These are phyloP conservation scores for Colletotrichum kahawae DNA, from an alignment of 2,329 filamentous ascomycete genomes.

Conservation along the genomic window DNA sequence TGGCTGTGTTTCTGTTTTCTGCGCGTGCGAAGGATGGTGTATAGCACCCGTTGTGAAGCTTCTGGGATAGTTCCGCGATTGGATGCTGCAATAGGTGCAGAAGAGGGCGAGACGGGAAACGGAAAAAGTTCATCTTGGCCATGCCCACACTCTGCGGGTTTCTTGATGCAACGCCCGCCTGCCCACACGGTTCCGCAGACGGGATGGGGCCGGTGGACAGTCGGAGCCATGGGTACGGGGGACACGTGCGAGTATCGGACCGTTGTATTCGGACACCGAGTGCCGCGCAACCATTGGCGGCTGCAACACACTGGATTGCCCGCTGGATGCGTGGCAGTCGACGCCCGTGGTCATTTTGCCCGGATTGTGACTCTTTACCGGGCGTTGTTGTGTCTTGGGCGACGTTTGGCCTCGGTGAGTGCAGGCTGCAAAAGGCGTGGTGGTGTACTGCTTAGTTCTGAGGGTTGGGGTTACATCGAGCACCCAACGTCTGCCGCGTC, in stretches of 20 bases:
- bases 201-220: not conserved
- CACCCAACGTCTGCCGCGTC: not conserved
- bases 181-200: not conserved
- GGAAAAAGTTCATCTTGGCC: not conserved
- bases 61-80: not conserved
- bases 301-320: not conserved
- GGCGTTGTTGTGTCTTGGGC: not conserved
- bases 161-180: not conserved
- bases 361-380: not conserved
- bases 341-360: not conserved
- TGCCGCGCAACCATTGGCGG: not conserved
- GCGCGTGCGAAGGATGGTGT: not conserved
- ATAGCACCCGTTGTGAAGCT: not conserved
- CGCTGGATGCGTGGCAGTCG: not conserved
- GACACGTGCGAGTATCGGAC: not conserved
- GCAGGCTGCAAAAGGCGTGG: not conserved
- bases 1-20: not conserved
- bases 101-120: not conserved
- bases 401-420: not conserved
- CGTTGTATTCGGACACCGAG: not conserved
- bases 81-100: not conserved
- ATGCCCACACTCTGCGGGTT: not conserved
- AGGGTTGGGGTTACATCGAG: slow-evolving; percentile 12
- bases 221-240: not conserved
- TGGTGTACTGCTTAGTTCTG: not conserved